These are phyloP conservation scores for Aspergillus sclerotioniger DNA, from an alignment of 495 filamentous ascomycete genomes.

Conservation along the genomic window DNA sequence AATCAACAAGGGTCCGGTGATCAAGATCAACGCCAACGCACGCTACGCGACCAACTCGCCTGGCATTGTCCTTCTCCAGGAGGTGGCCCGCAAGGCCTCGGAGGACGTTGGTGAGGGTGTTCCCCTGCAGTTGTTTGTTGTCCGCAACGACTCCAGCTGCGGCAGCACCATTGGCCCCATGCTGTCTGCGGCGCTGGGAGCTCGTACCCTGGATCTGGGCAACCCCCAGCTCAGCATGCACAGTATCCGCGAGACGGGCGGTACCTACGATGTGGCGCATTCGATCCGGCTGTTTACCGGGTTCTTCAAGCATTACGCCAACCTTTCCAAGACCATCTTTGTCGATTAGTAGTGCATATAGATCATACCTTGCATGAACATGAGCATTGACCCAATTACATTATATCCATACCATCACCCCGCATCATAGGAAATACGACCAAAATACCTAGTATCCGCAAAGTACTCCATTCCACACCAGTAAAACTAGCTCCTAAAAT, in stretches of 20 bases:
- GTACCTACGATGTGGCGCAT: constrained; percentile 83
- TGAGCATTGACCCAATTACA: too few relatives aligned
- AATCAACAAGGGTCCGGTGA: constrained; percentile 93
- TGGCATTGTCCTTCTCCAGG: constrained; percentile 88
- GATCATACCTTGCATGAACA: too few relatives aligned
- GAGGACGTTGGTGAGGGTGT: constrained; percentile 54
- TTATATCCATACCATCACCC: too few relatives aligned
- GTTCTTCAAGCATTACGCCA: constrained; percentile 81
- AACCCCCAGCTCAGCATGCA: constrained; percentile 99
- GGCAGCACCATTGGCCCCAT: constrained; percentile 97
- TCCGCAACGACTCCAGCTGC: constrained; percentile 90
- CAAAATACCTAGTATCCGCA: neutral
- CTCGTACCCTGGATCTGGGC: constrained; percentile 86
- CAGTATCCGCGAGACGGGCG: constrained; percentile 89
- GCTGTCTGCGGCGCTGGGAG: constrained; percentile 80
- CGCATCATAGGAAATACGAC: too few relatives aligned
- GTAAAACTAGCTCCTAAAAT: neutral
- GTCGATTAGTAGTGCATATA: constrained; percentile 57
- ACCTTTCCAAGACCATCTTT: constrained; percentile 75
- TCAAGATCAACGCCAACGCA: constrained; percentile 98
- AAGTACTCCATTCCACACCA: neutral
- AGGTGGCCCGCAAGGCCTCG: constrained; percentile 67
- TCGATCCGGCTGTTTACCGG: constrained; percentile 81
- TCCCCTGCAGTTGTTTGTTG: constrained; percentile 92
- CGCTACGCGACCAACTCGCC: constrained; percentile 95